Conservation (phyloP, 2,329 filamentous ascomycete genomes). For the Samsoniella hepiali region DNA sequence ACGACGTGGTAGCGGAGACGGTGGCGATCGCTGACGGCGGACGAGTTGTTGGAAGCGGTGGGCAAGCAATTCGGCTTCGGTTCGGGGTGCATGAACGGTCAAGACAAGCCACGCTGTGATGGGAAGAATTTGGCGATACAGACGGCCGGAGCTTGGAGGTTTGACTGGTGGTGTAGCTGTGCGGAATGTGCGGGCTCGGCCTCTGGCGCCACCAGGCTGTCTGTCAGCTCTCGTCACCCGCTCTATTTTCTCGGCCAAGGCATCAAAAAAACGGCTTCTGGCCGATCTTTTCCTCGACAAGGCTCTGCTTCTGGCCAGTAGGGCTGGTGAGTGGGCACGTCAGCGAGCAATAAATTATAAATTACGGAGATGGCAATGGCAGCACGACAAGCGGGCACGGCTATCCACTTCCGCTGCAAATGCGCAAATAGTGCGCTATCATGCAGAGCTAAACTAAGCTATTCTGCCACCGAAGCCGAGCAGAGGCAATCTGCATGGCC, state of each 20-base stretch:
- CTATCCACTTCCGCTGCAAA: not conserved
- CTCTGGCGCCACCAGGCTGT: not conserved
- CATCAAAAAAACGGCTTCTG: not conserved
- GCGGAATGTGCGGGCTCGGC: not conserved
- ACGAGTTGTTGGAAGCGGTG: not conserved
- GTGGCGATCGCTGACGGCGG: not conserved
- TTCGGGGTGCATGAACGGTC: not conserved
- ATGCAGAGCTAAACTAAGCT: constrained; percentile 1
- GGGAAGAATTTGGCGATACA: not conserved
- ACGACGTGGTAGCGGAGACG: not conserved
- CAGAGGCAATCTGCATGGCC: not conserved
- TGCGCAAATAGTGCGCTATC: not conserved
- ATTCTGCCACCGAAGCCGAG: not conserved
- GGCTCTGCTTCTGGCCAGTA: constrained; percentile 1
- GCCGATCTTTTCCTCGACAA: constrained; percentile 6
- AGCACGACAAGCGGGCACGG: not conserved
- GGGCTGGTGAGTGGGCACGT: constrained; percentile 11
- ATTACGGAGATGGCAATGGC: not conserved
- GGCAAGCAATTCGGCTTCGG: not conserved
- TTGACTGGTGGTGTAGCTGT: not conserved
- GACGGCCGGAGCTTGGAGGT: not conserved
- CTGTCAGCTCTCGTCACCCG: constrained; percentile 2
- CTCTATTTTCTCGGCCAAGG: not conserved
- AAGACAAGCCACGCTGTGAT: not conserved
- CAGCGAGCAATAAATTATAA: not conserved